These are phyloP conservation scores for Albophoma yamanashiensis DNA, from an alignment of 2,329 filamentous ascomycete genomes.

Conservation along the genomic window DNA sequence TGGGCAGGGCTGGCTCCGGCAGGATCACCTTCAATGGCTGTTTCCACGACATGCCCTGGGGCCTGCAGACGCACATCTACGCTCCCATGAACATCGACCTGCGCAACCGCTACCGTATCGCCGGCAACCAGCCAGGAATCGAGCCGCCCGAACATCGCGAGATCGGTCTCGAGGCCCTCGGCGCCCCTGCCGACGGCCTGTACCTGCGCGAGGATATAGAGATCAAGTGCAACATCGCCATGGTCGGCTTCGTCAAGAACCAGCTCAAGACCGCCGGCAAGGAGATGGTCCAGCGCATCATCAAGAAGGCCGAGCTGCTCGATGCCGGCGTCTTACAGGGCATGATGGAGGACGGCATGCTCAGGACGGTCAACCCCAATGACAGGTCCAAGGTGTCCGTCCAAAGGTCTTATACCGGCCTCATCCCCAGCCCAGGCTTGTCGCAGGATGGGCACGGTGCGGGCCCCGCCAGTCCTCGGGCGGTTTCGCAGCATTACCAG, in stretches of 20 bases:
- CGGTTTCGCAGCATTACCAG: not conserved
- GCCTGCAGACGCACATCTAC: conserved; percentile 61
- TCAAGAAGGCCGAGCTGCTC: conserved; percentile 61
- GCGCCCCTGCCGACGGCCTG: conserved; percentile 52
- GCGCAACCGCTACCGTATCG: conserved; percentile 57
- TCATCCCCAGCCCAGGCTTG: conserved; percentile 2
- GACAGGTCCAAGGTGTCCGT: conserved; percentile 28
- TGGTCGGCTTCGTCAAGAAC: conserved; percentile 55
- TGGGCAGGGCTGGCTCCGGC: conserved; percentile 53
- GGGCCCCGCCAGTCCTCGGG: not conserved
- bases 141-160: conserved; percentile 52
- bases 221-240: conserved; percentile 56
- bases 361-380: conserved; percentile 48
- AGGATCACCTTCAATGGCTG: conserved; percentile 60
- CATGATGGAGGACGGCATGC: conserved; percentile 55
- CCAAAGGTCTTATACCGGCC: not conserved
- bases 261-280: conserved; percentile 57
- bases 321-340: conserved; percentile 55
- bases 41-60: conserved; percentile 64
- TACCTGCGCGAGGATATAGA: conserved; percentile 63
- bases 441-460: not conserved
- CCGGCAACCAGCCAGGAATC: conserved; percentile 55
- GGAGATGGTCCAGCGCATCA: conserved; percentile 56
- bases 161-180: conserved; percentile 46
- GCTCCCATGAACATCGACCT: conserved; percentile 57